Percentiles rank a stretch among this genome's conserved stretches.
Evolutionary conservation across 768 basidiomycete species (phyloP).

Genomic region (Coprinopsis sp.): DNA sequence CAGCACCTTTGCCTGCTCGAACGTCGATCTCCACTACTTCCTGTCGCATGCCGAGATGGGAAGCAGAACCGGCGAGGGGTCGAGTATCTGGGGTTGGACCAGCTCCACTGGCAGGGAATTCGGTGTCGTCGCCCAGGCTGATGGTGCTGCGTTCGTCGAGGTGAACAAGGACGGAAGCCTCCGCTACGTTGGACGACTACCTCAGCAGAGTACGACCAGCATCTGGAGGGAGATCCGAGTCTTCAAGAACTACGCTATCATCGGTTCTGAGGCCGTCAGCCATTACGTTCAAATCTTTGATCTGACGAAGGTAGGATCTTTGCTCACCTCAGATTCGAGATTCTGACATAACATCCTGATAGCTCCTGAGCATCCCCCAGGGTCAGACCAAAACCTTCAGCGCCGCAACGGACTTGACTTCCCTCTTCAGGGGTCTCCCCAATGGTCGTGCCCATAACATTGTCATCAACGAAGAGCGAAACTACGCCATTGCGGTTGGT

Average conservation of each 20-base stretch:
- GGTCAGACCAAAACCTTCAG: slow-evolving; percentile 19
- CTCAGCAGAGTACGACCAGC: slow-evolving; percentile 15
- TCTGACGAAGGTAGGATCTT: slow-evolving; percentile 21
- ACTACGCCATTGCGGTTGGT: slow-evolving; percentile 24
- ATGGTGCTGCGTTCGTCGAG: not conserved
- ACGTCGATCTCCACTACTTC: not conserved
- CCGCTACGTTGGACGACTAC: slow-evolving; percentile 24
- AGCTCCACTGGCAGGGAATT: not conserved
- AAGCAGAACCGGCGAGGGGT: not conserved
- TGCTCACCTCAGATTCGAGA: no score
- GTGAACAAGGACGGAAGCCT: not conserved
- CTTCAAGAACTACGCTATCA: slow-evolving; percentile 17
- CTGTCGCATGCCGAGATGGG: not conserved
- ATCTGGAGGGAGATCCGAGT: slow-evolving; percentile 26
- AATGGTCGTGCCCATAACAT: slow-evolving; percentile 25
- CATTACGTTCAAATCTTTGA: slow-evolving; percentile 25
- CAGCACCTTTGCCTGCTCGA: no score
- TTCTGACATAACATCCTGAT: no score
- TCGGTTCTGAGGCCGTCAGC: not conserved
- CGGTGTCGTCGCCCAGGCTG: not conserved
- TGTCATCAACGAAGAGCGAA: slow-evolving; percentile 17
- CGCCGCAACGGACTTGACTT: slow-evolving; percentile 6
- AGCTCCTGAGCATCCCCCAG: slow-evolving; percentile 11
- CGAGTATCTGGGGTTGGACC: not conserved
- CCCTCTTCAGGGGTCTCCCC: slow-evolving; percentile 21